Conservation (phyloP, 2,329 filamentous ascomycete species). For the Ciborinia camelliae region DNA sequence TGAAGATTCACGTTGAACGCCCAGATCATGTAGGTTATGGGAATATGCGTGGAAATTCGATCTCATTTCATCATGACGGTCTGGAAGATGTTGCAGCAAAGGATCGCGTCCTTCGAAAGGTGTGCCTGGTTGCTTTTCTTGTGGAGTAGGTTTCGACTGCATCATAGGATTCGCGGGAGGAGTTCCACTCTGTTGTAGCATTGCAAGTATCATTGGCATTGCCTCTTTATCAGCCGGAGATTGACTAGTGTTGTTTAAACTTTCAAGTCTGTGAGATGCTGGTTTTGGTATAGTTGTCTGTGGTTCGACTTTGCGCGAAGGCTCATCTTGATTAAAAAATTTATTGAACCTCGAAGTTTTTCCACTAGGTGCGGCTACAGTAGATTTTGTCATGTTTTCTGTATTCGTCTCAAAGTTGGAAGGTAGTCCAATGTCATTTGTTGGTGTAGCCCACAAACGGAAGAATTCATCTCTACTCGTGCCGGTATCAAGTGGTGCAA, state of each 20-base stretch:
- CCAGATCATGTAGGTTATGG: constrained; percentile 49
- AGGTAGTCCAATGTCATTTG: constrained; percentile 45
- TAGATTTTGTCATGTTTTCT: constrained; percentile 43
- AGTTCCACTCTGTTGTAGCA: constrained; percentile 60
- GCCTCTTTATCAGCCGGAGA: constrained; percentile 72
- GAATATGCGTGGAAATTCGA: constrained; percentile 36
- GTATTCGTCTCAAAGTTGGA: constrained; percentile 42
- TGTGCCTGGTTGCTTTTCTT: constrained; percentile 46
- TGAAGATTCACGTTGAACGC: constrained; percentile 43
- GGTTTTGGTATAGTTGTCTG: constrained; percentile 43
- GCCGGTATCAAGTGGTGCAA: constrained; percentile 57
- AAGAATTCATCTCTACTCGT: constrained; percentile 73
- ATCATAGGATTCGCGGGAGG: constrained; percentile 42
- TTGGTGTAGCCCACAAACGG: constrained; percentile 49
- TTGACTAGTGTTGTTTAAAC: constrained; percentile 24
- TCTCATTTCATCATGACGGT: constrained; percentile 34
- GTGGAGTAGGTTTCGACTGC: constrained; percentile 36
- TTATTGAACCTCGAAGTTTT: constrained; percentile 85
- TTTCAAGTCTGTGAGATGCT: constrained; percentile 28
- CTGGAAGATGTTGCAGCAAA: constrained; percentile 41
- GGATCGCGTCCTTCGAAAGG: constrained; percentile 46
- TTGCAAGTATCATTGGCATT: constrained; percentile 77
- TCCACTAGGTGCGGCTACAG: constrained; percentile 46
- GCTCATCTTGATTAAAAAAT: constrained; percentile 63
- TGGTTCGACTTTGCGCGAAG: constrained; percentile 48